phyloP scores from a whole-genome alignment of 2,329 filamentous ascomycete genomes.

The Ceratocystis ficicola region DNA sequence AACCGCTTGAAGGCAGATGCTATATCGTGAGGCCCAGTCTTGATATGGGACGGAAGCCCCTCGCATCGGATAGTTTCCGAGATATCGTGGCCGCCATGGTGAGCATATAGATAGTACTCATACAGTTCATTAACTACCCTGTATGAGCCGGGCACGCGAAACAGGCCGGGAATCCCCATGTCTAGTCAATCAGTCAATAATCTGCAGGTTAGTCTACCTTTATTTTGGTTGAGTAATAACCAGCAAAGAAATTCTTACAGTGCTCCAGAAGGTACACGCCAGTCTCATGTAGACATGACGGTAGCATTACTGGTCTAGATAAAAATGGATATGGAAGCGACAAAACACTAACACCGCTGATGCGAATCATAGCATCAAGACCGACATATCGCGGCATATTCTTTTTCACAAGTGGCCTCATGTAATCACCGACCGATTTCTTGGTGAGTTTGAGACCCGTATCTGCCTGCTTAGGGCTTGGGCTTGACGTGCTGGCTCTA shows the following conservation, averaged over 20 bases:
- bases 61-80: conserved; percentile 46
- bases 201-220: background rate
- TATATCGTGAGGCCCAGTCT: conserved; percentile 49
- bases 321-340: conserved; percentile 49
- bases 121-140: conserved; percentile 47
- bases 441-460: conserved; percentile 18
- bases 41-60: conserved; percentile 48
- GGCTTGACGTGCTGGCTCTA: conserved; percentile 9
- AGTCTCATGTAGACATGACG: conserved; percentile 54
- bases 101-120: conserved; percentile 44
- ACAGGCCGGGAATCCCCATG: conserved; percentile 45
- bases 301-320: conserved; percentile 44
- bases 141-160: conserved; percentile 49
- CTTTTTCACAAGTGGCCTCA: conserved; percentile 21
- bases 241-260: conserved; percentile 32
- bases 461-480: conserved; percentile 3
- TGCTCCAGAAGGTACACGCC: conserved; percentile 52
- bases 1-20: conserved; percentile 56
- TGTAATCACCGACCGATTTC: conserved; percentile 20
- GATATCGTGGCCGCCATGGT: conserved; percentile 22
- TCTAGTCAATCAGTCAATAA: conserved; percentile 22
- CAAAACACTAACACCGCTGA: conserved; percentile 51
- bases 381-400: conserved; percentile 29
- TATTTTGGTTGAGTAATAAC: background rate
- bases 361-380: conserved; percentile 46